A percentile compares a stretch with the other conserved stretches of the same genome.
phyloP scores from a whole-genome alignment of 2,329 filamentous ascomycete genomes.

The Trichoderma koningii region DNA sequence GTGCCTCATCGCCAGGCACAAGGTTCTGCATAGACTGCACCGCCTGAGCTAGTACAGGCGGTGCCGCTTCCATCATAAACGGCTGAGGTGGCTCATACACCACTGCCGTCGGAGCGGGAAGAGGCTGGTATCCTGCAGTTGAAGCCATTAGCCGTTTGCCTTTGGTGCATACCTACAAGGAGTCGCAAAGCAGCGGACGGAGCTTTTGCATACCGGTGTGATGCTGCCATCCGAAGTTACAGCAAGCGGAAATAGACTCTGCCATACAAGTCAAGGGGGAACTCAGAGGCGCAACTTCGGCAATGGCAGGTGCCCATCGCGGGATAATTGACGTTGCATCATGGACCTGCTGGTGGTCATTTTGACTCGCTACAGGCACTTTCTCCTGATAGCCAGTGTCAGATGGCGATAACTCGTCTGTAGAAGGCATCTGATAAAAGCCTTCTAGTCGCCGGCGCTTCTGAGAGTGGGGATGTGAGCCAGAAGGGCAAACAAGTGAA shows the following conservation, averaged over 20 bases:
- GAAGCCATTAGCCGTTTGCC: background rate
- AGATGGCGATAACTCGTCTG: constrained; percentile 27
- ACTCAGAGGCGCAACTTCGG: constrained; percentile 33
- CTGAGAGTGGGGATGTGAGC: constrained; percentile 36
- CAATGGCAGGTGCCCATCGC: constrained; percentile 29
- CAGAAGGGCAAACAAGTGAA: constrained; percentile 30
- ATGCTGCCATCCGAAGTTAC: constrained; percentile 36
- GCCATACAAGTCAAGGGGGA: constrained; percentile 37
- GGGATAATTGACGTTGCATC: constrained; percentile 14
- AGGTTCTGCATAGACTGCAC: background rate
- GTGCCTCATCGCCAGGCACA: background rate
- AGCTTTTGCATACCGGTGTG: constrained; percentile 38
- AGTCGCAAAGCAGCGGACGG: background rate
- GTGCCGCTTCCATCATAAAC: constrained; percentile 38
- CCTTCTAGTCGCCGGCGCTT: constrained; percentile 40
- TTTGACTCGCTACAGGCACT: constrained; percentile 30
- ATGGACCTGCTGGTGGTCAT: constrained; percentile 31
- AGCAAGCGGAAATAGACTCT: constrained; percentile 39
- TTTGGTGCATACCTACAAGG: background rate
- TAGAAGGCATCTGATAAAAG: constrained; percentile 37
- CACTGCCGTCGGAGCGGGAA: constrained; percentile 34
- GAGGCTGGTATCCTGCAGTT: constrained; percentile 41
- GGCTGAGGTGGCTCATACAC: constrained; percentile 38
- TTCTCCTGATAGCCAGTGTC: constrained; percentile 41
- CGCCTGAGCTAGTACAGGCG: constrained; percentile 25